Conservation (phyloP, 139 green algal genomes). For the Zygnema cylindricum region DNA sequence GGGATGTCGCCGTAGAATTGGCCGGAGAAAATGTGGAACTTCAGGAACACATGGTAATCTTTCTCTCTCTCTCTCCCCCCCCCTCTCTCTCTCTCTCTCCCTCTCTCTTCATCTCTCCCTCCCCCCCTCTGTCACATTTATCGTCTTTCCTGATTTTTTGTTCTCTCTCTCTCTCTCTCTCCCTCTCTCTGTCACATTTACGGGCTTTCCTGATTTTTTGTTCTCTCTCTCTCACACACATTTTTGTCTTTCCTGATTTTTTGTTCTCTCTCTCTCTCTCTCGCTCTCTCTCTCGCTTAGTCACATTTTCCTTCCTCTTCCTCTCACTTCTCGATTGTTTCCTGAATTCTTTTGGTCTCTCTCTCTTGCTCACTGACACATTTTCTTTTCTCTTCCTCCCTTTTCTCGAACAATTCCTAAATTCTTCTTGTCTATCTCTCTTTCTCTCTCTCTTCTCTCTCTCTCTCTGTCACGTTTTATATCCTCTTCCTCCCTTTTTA, state of each 20-base stretch:
- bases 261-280: not conserved
- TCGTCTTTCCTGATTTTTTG: not conserved
- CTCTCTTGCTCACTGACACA: no score
- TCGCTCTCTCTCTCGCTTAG: not conserved
- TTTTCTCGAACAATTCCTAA: no score
- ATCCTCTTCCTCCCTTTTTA: no score
- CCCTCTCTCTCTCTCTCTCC: not conserved
- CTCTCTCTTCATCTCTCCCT: not conserved
- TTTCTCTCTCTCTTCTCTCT: no score
- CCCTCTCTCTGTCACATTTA: not conserved
- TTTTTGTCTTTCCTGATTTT: not conserved
- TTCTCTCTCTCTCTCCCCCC: not conserved
- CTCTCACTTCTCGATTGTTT: no score
- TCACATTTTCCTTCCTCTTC: no score
- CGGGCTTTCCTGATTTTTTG: not conserved
- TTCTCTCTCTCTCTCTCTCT: not conserved
- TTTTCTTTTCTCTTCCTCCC: no score
- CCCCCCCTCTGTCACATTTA: not conserved
- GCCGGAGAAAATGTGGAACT: not conserved
- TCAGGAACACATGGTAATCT: slow-evolving; percentile 2
- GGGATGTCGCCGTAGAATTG: not conserved
- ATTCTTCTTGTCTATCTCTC: no score
- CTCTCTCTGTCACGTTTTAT: no score
- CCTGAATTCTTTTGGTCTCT: no score
- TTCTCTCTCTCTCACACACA: not conserved